Conservation (phyloP, 495 filamentous ascomycete species). For the Penicillium samsonianum region DNA sequence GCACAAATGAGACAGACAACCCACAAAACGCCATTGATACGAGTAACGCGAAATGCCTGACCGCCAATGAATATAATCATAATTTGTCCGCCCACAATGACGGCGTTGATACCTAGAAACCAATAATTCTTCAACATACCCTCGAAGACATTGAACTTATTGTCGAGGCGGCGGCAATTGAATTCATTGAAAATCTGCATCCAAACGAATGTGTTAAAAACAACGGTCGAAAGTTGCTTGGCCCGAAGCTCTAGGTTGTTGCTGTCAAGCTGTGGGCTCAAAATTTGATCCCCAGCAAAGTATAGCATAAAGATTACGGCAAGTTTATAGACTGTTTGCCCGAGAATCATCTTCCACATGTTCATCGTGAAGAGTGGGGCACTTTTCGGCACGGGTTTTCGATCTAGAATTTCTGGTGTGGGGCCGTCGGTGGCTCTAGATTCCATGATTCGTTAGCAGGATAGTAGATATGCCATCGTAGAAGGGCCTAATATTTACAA, state of each 20-base stretch:
- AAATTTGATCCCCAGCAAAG: constrained; percentile 64
- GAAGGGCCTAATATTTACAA: too few species aligned
- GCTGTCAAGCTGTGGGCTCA: too few species aligned
- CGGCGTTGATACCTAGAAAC: constrained; percentile 74
- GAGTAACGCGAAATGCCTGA: constrained; percentile 73
- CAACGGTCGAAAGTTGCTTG: constrained; percentile 64
- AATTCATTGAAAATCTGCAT: constrained; percentile 97
- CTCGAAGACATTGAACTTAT: constrained; percentile 87
- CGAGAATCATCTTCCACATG: constrained; percentile 97
- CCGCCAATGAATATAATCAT: constrained; percentile 79
- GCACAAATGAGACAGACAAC: too few species aligned
- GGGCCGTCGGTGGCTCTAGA: constrained; percentile 82
- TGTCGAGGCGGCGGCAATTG: constrained; percentile 89
- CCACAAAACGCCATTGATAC: too few species aligned
- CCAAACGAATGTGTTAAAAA: constrained; percentile 96
- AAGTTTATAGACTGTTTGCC: constrained; percentile 81
- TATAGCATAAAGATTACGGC: constrained; percentile 75
- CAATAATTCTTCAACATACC: constrained; percentile 75
- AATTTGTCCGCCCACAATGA: constrained; percentile 79
- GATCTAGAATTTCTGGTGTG: constrained; percentile 72
- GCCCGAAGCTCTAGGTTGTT: constrained; percentile 41
- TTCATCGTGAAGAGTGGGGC: constrained; percentile 75
- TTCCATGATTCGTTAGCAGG: constrained; percentile 9
- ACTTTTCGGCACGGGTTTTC: constrained; percentile 76
- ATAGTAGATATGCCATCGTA: too few species aligned